phyloP scores from a whole-genome alignment of 805 yeast species.

The Ogataea wickerhamii region DNA sequence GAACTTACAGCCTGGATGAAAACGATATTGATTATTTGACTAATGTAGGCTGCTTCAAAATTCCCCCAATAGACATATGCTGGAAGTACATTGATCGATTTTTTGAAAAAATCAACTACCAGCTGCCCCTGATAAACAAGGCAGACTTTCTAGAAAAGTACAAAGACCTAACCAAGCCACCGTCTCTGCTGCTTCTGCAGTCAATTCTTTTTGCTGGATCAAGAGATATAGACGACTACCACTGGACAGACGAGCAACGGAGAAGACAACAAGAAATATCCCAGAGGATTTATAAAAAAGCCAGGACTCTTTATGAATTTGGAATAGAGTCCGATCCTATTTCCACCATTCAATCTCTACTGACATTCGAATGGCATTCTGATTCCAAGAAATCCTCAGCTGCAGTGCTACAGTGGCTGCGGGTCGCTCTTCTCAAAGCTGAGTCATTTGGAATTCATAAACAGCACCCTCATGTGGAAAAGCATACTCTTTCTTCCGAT shows the following conservation, averaged over 20 bases:
- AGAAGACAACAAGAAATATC: constrained; percentile 38
- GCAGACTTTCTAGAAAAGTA: constrained; percentile 54
- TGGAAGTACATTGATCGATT: constrained; percentile 47
- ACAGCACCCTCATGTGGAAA: constrained; percentile 16
- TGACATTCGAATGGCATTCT: constrained; percentile 11
- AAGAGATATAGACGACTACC: constrained; percentile 52
- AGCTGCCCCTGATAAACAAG: constrained; percentile 62
- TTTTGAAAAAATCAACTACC: constrained; percentile 62
- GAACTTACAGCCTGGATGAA: constrained; percentile 17
- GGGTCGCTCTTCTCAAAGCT: constrained; percentile 65
- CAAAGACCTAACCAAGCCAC: constrained; percentile 52
- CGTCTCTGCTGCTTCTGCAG: constrained; percentile 57
- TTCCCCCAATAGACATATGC: constrained; percentile 48
- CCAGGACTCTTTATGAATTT: constrained; percentile 11
- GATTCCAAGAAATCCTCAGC: constrained; percentile 24
- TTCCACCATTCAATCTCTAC: constrained; percentile 53
- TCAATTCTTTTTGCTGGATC: constrained; percentile 66
- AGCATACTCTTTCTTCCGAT: neutral
- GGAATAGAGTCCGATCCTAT: constrained; percentile 59
- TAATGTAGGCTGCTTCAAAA: constrained; percentile 58
- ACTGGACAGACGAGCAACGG: constrained; percentile 43
- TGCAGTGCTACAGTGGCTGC: constrained; percentile 66
- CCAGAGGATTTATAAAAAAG: constrained; percentile 38
- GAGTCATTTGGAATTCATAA: constrained; percentile 73
- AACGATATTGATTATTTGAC: constrained; percentile 59